Evolutionary conservation across 495 filamentous ascomycete species (phyloP), one percentile per base, ranked within the genome.

Genomic region (Aspergillus saccharolyticus): DNA sequence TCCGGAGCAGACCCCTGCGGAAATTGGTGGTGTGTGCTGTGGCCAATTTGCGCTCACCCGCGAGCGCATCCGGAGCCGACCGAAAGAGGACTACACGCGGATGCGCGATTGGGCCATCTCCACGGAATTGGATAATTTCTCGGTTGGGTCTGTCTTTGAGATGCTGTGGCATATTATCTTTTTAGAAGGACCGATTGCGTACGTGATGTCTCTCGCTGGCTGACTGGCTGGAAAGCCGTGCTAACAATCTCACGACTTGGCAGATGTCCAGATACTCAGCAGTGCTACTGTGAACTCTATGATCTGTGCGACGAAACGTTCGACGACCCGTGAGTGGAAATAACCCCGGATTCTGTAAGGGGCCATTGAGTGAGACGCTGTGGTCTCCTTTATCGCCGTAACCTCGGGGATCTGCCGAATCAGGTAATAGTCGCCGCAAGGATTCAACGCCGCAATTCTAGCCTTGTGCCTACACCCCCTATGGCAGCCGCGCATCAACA

Each of bases 141-240:
- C 76, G 42, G 80, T 73, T 10, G 85, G 85, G 8, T 62, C 83
- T 16, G 72, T 88, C 12, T 70, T 85, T 66, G 85, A 88, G 69
- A 86, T 82, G 59, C 61, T 80, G 46, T 88, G 85, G 85, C 85
- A 88, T 68, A 76, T 83, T 62, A 67, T 80, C 59, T 83, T 78
- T 44, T 69, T 46, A 21, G 55, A 57, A 21, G 24, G 33, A 28
- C 43, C 47, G 2, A 24, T 57, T 28, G 51, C 48, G 55, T 57
- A 45, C 14, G 55, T 52, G 39, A 10, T 47, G 9, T 39, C 2
- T 46, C 5, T 24, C n/a, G n/a, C n/a, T 16, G 22, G 4, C 44
- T 16, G 25, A 8, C 16, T 10, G n/a, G 4, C 4, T 21, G 44
- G 12, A n/a, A 19, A 39, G 4, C 4, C 17, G 6, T 49, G 19